Conservation (phyloP, 2,329 filamentous ascomycete genomes). For the Chalaropsis thielavioides region DNA sequence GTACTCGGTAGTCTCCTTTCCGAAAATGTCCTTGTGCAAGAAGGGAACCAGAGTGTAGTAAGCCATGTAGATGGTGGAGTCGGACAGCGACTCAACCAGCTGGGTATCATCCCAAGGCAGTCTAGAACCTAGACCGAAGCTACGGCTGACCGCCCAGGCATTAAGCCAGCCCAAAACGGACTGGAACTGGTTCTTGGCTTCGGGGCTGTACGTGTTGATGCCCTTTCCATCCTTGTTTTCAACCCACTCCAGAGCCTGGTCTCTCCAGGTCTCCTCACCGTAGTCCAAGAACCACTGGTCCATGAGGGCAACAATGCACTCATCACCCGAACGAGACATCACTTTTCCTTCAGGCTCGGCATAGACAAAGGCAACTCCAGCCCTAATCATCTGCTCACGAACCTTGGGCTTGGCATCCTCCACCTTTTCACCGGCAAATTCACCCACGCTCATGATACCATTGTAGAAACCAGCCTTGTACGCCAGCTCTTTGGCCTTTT, state of each 20-base stretch:
- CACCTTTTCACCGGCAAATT: slow-evolving; percentile 77
- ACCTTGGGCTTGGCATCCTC: slow-evolving; percentile 79
- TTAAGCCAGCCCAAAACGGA: slow-evolving; percentile 83
- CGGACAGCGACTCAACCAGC: slow-evolving; percentile 81
- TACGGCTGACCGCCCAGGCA: slow-evolving; percentile 87
- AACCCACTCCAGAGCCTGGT: slow-evolving; percentile 58
- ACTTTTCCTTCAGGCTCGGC: slow-evolving; percentile 87
- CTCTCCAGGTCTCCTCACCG: slow-evolving; percentile 76
- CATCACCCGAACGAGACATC: slow-evolving; percentile 75
- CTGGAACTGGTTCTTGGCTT: slow-evolving; percentile 68
- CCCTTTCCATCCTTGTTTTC: slow-evolving; percentile 49
- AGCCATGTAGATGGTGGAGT: slow-evolving; percentile 85
- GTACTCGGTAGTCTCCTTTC: slow-evolving; percentile 52
- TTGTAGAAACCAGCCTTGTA: slow-evolving; percentile 98
- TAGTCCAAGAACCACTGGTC: slow-evolving; percentile 99
- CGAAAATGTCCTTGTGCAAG: slow-evolving; percentile 77
- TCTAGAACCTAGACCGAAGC: slow-evolving; percentile 83
- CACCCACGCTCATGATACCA: slow-evolving; percentile 74
- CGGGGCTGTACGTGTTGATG: slow-evolving; percentile 65
- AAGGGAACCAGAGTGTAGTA: slow-evolving; percentile 53
- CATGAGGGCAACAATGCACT: slow-evolving; percentile 82
- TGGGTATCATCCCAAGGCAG: slow-evolving; percentile 87
- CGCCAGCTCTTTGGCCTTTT: slow-evolving; percentile 85
- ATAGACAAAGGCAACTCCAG: slow-evolving; percentile 73
- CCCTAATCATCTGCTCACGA: slow-evolving; percentile 59